Base-by-base conservation (phyloP, 2,329 filamentous ascomycete species). In the Allantophomopsis cytisporea region DNA sequence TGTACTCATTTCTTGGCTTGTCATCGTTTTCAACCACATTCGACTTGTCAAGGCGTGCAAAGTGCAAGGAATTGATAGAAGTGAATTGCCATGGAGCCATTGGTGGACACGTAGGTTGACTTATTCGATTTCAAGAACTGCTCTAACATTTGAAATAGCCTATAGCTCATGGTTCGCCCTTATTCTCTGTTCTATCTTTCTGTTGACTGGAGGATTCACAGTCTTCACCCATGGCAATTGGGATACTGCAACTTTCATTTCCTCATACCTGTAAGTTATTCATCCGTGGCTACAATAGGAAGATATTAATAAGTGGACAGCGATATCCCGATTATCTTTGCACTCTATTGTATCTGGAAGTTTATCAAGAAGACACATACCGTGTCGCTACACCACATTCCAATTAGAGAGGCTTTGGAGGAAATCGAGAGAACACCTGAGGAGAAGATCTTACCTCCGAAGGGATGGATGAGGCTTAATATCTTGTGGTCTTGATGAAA, bases 121-220 rank as follows among this genome's bases (percentile, higher is more conserved):
- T 17, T 10, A 1, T 43, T 20, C 18, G 12, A 5, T 39, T 10
- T 15, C 13, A 36, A 8, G 41, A 21, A 30, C 37, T 46, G n/a
- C 12, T 17, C 13, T 28, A 5, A 41, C 46, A 32, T 38, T 35
- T 2, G 12, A 13, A 7, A 7, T 40, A 76, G 71, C 66, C 11
- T 77, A 76, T 46, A 71, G 67, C 11, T 82, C 82, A 0, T 78
- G 68, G 47, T 57, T 62, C 7, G 71, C 73, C 0, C 62, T 88
- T 5, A 52, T 64, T 43, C 71, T 78, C 63, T 73, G 68, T 50
- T 60, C 76, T 20, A 56, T 81, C 32, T 78, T 85, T 43, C 60
- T 87, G 3, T 63, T 86, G 32, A 86, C 82, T 4, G 73, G 75
- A 31, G 81, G 81, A 1, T 86, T 86, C 47, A 51, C 61, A 2